These are phyloP conservation scores for Phialemoniopsis sp. DNA, from an alignment of 2,329 filamentous ascomycete genomes.

Conservation along the genomic window DNA sequence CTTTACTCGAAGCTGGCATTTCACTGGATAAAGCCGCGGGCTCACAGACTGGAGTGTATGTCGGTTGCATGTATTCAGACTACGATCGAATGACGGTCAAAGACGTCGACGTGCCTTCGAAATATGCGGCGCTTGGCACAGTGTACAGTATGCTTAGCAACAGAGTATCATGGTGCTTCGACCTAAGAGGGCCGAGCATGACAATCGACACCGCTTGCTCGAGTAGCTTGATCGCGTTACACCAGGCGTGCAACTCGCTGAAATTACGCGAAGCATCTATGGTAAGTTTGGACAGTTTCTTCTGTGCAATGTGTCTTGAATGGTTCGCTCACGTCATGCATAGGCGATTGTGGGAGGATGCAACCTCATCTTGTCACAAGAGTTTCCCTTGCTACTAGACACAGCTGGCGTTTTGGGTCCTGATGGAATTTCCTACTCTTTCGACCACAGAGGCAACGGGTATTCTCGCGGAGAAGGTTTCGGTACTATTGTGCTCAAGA, in stretches of 20 bases:
- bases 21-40: background rate
- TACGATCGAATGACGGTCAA: constrained; percentile 12
- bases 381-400: constrained; percentile 9
- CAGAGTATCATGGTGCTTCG: constrained; percentile 29
- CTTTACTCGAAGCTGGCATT: background rate
- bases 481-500: constrained; percentile 46
- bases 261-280: constrained; percentile 9
- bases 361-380: constrained; percentile 13
- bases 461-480: constrained; percentile 51
- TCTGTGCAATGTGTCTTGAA: background rate
- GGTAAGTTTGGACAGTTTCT: constrained; percentile 6
- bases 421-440: constrained; percentile 18
- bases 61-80: constrained; percentile 19
- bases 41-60: constrained; percentile 11
- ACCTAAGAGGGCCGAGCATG: constrained; percentile 23
- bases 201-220: constrained; percentile 36
- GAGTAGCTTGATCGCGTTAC: constrained; percentile 25
- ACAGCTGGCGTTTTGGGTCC: constrained; percentile 10
- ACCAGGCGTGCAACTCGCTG: constrained; percentile 18
- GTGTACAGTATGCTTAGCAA: constrained; percentile 24
- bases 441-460: constrained; percentile 37
- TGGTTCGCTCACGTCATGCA: background rate
- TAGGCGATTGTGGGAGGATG: constrained; percentile 17
- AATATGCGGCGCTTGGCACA: constrained; percentile 21
- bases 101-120: constrained; percentile 14